Evolutionary conservation across 1,284 basidiomycete species (phyloP).

Genomic region (Hymenochaete sp.): DNA sequence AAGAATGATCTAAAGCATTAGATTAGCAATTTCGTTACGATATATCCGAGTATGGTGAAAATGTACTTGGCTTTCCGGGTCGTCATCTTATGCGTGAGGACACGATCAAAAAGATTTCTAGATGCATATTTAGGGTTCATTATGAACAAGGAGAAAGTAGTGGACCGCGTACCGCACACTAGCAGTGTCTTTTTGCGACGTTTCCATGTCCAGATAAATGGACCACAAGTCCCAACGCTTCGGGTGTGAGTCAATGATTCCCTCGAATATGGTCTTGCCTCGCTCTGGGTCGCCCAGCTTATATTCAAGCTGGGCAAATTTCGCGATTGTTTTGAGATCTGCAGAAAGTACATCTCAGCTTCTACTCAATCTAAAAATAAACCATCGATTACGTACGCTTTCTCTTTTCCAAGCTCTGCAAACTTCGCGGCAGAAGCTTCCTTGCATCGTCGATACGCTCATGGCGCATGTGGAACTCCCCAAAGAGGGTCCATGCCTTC

Average conservation of each 20-base stretch:
- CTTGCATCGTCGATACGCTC: conserved; percentile 75
- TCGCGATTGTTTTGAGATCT: conserved; percentile 93
- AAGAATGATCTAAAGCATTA: conserved; percentile 63
- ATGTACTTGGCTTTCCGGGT: conserved; percentile 88
- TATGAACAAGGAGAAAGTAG: conserved; percentile 3
- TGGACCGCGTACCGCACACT: conserved; percentile 47
- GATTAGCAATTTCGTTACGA: conserved; percentile 19
- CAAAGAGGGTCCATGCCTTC: conserved; percentile 88
- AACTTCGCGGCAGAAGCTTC: conserved; percentile 77
- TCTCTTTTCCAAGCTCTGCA: conserved; percentile 90
- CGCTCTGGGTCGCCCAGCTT: conserved; percentile 90
- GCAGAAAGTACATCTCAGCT: neutral
- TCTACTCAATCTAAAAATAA: neutral
- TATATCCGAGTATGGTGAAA: neutral
- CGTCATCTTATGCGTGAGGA: conserved; percentile 79
- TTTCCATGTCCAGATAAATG: conserved; percentile 95
- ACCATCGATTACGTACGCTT: conserved; percentile 66
- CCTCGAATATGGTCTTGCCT: conserved; percentile 94
- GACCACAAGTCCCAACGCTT: conserved; percentile 96
- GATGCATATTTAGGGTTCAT: neutral
- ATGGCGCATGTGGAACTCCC: conserved; percentile 69
- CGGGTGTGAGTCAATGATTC: conserved; percentile 88
- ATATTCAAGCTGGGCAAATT: conserved; percentile 94
- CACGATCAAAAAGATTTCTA: conserved; percentile 79
- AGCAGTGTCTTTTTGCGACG: conserved; percentile 67